Evolutionary conservation across 2,329 filamentous ascomycete genomes (phyloP).

Genomic region (Fusarium sp.): DNA sequence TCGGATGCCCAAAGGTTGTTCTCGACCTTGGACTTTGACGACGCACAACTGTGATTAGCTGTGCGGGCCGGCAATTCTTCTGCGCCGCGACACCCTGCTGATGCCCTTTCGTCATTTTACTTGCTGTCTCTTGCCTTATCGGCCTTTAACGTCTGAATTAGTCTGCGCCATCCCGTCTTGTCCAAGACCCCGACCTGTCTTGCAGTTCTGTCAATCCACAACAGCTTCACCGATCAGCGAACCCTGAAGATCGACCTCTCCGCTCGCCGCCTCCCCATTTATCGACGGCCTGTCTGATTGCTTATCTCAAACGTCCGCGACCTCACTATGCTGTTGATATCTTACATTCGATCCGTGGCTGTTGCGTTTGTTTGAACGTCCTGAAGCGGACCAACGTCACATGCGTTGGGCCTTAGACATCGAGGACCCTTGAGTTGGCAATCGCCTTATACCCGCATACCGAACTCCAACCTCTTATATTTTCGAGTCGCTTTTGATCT

Average conservation of each 20-base stretch:
- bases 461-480: constrained; percentile 2
- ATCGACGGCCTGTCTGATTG: constrained; percentile 22
- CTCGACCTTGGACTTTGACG: constrained; percentile 39
- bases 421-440: constrained; percentile 7
- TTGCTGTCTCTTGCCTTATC: constrained; percentile 24
- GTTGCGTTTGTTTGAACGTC: constrained; percentile 28
- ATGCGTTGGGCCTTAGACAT: constrained; percentile 21
- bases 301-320: constrained; percentile 20
- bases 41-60: constrained; percentile 43
- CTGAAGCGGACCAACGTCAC: constrained; percentile 27
- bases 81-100: constrained; percentile 36
- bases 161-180: constrained; percentile 22
- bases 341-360: constrained; percentile 26
- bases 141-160: constrained; percentile 13
- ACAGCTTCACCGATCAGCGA: constrained; percentile 44
- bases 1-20: constrained; percentile 26
- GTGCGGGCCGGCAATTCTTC: constrained; percentile 31
- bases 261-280: constrained; percentile 25
- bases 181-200: constrained; percentile 11
- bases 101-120: constrained; percentile 37
- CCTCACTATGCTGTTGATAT: constrained; percentile 42
- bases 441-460: constrained; percentile 1
- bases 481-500: not conserved
- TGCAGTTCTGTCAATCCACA: constrained; percentile 23
- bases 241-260: constrained; percentile 43